Base-by-base conservation (phyloP, 139 green algal species). In the Closterium sp. region DNA sequence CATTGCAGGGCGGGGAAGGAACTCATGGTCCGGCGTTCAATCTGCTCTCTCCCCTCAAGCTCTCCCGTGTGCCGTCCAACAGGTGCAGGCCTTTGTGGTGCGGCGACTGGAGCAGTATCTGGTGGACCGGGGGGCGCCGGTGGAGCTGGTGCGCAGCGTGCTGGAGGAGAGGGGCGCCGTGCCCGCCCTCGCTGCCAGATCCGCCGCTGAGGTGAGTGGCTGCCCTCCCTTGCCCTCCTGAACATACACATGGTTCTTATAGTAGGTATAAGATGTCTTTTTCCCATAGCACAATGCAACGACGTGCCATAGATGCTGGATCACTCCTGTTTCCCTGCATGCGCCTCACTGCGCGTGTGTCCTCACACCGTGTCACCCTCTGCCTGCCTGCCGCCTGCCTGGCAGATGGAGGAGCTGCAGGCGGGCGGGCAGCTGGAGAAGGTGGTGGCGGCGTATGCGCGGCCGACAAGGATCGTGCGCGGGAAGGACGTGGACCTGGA, bases 101-200 rank as follows among this genome's bases (percentile, higher is more conserved):
- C 89, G 96, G 3, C 94, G 98, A 9, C 94, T 99, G 93, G 98
- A 99, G 97, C 97, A 99, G 96, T 91, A 98, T 89, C 93, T 99
- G 76, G 90, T 97, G 3, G 98, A 99, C 90, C 88, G 86, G 0
- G 97, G 96, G 5, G 34, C 38, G 25, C 33, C 33, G 6, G 92
- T 96, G 25, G 96, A 97, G 93, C 93, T 91, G 35, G 97, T 99
- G 69, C 95, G 98, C 0, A 96, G 97, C 0, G 97, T 98, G 87
- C 95, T 99, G 76, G 92, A 92, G 6, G 96, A 99, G 94, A 95
- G 97, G 0, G 95, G 95, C 1, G 88, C 95, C 34, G 88, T 98
- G 92, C 97, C 97, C 2, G 95, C 96, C 23, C 94, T 97, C 4
- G 97, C 97, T 1, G 93, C 90, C 2, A 32, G 33, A 25, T 91